phyloP scores from a whole-genome alignment of 2,329 filamentous ascomycete species.

The Alternaria metachromatica region DNA sequence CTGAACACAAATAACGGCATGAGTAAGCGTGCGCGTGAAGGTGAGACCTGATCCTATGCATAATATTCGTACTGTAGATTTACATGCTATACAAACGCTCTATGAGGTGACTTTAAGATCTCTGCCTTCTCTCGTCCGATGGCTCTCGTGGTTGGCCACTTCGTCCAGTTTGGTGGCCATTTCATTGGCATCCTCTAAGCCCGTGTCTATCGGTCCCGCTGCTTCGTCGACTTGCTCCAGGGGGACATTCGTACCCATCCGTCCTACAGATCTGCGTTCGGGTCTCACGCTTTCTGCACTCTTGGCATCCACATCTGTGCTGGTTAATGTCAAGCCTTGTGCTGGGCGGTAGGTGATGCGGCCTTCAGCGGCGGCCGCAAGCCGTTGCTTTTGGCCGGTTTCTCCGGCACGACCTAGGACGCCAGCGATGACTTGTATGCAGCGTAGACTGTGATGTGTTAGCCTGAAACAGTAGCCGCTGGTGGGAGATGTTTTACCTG shows the following conservation, averaged over 20 bases:
- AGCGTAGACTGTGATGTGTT: conserved; percentile 69
- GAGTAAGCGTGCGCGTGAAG: background rate
- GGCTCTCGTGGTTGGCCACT: conserved; percentile 28
- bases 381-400: conserved; percentile 72
- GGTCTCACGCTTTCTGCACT: background rate
- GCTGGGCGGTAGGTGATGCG: conserved; percentile 63
- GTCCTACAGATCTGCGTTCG: background rate
- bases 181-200: conserved; percentile 23
- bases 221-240: conserved; percentile 1
- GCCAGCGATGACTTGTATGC: conserved; percentile 80
- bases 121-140: conserved; percentile 31
- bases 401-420: conserved; percentile 85
- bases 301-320: conserved; percentile 18
- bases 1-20: background rate
- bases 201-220: background rate
- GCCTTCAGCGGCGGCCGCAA: conserved; percentile 67
- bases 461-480: background rate
- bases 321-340: conserved; percentile 24
- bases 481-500: conserved; percentile 62
- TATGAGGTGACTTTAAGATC: conserved; percentile 26
- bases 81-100: conserved; percentile 3
- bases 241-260: conserved; percentile 2
- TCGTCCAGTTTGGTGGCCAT: conserved; percentile 33
- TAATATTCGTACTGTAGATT: background rate
- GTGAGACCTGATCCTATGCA: conserved; percentile 1